Percentiles rank a stretch among this genome's conserved stretches.
phyloP scores from a whole-genome alignment of 176 grass and related monocot species.

The Cocos nucifera region DNA sequence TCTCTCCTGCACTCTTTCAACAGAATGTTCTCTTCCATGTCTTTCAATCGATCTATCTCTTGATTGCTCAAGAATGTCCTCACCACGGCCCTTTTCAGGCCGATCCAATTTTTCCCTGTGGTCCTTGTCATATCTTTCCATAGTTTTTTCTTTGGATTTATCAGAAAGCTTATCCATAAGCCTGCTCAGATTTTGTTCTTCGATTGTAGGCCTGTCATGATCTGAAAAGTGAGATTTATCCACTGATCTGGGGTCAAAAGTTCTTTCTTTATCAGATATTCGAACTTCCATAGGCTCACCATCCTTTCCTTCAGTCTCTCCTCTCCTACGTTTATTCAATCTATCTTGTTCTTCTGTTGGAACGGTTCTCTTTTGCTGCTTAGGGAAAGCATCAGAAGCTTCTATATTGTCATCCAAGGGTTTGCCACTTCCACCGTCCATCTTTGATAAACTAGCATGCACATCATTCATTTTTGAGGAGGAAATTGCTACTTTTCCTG shows the following conservation, averaged over 20 bases:
- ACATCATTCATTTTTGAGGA: slow-evolving; percentile 30
- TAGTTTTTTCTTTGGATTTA: slow-evolving; percentile 43
- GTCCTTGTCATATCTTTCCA: slow-evolving; percentile 70
- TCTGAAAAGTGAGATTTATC: slow-evolving; percentile 52
- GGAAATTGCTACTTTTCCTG: slow-evolving; percentile 31
- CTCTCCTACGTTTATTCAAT: slow-evolving; percentile 69
- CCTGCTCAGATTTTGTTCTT: slow-evolving; percentile 45
- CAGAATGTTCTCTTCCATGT: slow-evolving; percentile 51
- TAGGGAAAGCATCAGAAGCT: slow-evolving; percentile 35
- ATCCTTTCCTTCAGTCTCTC: slow-evolving; percentile 46
- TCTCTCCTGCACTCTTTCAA: slow-evolving; percentile 70
- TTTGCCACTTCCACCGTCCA: slow-evolving; percentile 28
- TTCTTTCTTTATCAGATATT: slow-evolving; percentile 39
- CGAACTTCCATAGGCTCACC: slow-evolving; percentile 37
- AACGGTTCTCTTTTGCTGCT: slow-evolving; percentile 56
- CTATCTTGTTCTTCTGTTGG: slow-evolving; percentile 66
- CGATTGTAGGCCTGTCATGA: slow-evolving; percentile 43
- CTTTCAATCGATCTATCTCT: slow-evolving; percentile 58
- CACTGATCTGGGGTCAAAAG: slow-evolving; percentile 21
- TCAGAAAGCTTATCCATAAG: slow-evolving; percentile 10
- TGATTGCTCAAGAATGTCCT: slow-evolving; percentile 58
- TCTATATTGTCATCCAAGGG: slow-evolving; percentile 31
- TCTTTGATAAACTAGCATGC: slow-evolving; percentile 6
- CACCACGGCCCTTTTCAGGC: slow-evolving; percentile 42
- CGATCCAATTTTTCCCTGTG: slow-evolving; percentile 55